These are phyloP conservation scores for Circinella umbellata DNA, from an alignment of 371 early-diverging fungal species.

Conservation along the genomic window DNA sequence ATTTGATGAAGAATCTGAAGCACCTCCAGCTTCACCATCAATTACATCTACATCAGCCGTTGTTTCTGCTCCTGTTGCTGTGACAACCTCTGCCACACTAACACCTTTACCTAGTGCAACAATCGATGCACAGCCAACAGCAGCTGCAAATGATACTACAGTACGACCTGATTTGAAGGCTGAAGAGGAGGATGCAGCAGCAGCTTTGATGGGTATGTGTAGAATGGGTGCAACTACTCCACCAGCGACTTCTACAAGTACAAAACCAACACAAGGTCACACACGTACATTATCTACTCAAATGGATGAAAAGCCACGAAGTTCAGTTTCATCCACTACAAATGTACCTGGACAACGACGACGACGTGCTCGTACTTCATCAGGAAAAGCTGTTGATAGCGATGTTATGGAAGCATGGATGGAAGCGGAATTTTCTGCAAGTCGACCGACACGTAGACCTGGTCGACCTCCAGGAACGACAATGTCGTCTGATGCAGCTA, in stretches of 20 bases:
- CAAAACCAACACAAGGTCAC: slow-evolving; percentile 12
- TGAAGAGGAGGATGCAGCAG: slow-evolving; percentile 61
- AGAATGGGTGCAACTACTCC: slow-evolving; percentile 43
- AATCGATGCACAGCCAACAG: background rate
- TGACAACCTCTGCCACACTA: background rate
- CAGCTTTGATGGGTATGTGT: slow-evolving; percentile 53
- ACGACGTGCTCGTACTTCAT: slow-evolving; percentile 20
- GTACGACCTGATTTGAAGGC: slow-evolving; percentile 41
- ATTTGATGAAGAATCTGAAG: slow-evolving; percentile 54
- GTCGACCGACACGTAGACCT: slow-evolving; percentile 30
- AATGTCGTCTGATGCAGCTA: slow-evolving; percentile 24
- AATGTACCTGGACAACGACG: slow-evolving; percentile 15
- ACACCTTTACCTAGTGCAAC: background rate
- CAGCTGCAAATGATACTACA: background rate
- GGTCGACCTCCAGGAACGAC: slow-evolving; percentile 32
- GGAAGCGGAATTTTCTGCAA: slow-evolving; percentile 28
- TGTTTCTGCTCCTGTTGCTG: background rate
- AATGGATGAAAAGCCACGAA: slow-evolving; percentile 13
- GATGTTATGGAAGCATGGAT: slow-evolving; percentile 24
- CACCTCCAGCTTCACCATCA: background rate
- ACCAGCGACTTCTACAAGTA: background rate
- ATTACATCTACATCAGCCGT: background rate
- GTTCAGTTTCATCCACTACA: background rate
- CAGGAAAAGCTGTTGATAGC: slow-evolving; percentile 21
- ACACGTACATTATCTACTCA: slow-evolving; percentile 18